These are phyloP conservation scores for Aspergillus nomiae DNA, from an alignment of 2,329 filamentous ascomycete genomes.

Conservation along the genomic window DNA sequence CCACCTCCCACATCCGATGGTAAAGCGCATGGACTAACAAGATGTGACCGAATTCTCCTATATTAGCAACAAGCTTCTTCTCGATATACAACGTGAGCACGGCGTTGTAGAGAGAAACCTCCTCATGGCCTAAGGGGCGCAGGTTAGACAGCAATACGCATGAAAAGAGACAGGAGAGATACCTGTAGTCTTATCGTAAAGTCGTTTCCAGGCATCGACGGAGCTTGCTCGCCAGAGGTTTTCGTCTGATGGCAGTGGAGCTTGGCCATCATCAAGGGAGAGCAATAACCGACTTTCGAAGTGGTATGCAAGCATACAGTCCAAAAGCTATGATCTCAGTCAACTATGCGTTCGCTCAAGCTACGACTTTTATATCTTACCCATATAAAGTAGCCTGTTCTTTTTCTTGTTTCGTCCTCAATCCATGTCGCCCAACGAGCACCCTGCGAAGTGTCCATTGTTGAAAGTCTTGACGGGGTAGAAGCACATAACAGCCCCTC, in stretches of 20 bases:
- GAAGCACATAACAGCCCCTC: slow-evolving; percentile 25
- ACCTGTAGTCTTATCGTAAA: slow-evolving; percentile 26
- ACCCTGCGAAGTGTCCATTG: slow-evolving; percentile 14
- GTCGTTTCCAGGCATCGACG: slow-evolving; percentile 34
- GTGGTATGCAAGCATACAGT: slow-evolving; percentile 45
- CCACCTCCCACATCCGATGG: slow-evolving; percentile 53
- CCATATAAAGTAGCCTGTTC: slow-evolving; percentile 48
- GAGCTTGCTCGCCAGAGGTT: slow-evolving; percentile 43
- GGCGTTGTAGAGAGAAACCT: slow-evolving; percentile 43
- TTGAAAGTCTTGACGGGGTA: slow-evolving; percentile 12
- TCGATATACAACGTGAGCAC: slow-evolving; percentile 53
- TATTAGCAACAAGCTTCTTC: slow-evolving; percentile 46
- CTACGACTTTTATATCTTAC: slow-evolving; percentile 27
- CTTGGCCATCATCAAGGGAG: slow-evolving; percentile 44
- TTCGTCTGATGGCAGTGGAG: slow-evolving; percentile 44
- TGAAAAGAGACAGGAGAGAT: slow-evolving; percentile 3
- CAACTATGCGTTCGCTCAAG: slow-evolving; percentile 3
- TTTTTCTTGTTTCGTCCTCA: slow-evolving; percentile 38
- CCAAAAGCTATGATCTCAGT: slow-evolving; percentile 38
- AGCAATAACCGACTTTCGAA: slow-evolving; percentile 38
- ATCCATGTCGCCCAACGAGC: slow-evolving; percentile 40
- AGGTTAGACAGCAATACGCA: neutral
- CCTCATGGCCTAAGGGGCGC: slow-evolving; percentile 21
- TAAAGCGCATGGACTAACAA: slow-evolving; percentile 55
- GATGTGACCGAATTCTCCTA: slow-evolving; percentile 53